Evolutionary conservation across 768 basidiomycete genomes (phyloP).

Genomic region (Hygrophoropsis aurantiaca): DNA sequence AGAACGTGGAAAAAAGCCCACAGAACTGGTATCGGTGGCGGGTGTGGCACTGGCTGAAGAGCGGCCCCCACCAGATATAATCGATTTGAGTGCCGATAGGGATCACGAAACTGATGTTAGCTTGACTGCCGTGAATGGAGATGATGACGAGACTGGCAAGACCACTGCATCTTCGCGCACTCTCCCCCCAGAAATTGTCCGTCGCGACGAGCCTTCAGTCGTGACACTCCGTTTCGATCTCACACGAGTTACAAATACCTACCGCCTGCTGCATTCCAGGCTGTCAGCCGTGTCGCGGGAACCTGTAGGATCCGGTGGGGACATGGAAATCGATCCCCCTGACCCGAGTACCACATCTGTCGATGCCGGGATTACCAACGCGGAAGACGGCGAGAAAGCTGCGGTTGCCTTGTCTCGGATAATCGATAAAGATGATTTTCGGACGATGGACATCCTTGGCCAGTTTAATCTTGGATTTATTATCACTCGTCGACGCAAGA

Average conservation of each 20-base stretch:
- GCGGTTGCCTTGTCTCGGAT: conserved; percentile 75
- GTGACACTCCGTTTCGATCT: conserved; percentile 37
- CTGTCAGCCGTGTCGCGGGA: neutral
- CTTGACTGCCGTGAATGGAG: conserved; percentile 15
- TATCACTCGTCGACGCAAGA: conserved; percentile 63
- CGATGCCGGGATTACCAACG: conserved; percentile 25
- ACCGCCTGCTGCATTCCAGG: conserved; percentile 13
- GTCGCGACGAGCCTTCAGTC: conserved; percentile 21
- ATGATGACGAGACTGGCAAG: conserved; percentile 12
- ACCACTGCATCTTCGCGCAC: neutral
- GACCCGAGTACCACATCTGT: conserved; percentile 3
- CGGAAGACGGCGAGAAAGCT: conserved; percentile 54
- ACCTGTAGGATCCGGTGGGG: neutral
- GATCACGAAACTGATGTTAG: conserved; percentile 19
- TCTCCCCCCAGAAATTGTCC: conserved; percentile 41
- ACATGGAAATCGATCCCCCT: conserved; percentile 1
- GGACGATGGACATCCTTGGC: conserved; percentile 78
- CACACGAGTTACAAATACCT: conserved; percentile 23
- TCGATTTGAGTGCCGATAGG: conserved; percentile 17
- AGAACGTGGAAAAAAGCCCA: too few relatives aligned
- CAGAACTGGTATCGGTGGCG: too few relatives aligned
- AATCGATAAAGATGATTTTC: conserved; percentile 87
- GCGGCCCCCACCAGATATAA: conserved; percentile 4
- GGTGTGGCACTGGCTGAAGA: too few relatives aligned
- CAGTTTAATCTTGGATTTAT: conserved; percentile 98